A percentile compares a stretch with the other conserved stretches of the same genome.
Conservation (phyloP, 345 rosid species). For the Nasturtium officinale region DNA sequence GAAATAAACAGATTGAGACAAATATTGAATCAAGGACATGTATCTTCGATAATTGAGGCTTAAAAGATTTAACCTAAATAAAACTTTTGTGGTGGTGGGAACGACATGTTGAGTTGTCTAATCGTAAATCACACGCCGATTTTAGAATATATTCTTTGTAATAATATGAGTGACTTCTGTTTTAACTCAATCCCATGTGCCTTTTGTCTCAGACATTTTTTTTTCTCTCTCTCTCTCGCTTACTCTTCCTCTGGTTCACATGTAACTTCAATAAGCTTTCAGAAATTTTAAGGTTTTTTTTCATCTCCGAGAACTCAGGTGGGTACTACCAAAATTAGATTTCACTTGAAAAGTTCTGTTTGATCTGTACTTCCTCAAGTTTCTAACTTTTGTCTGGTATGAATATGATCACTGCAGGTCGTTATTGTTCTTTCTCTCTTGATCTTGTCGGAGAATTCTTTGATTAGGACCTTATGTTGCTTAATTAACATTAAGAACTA, state of each 20-base stretch:
- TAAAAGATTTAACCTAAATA: not conserved
- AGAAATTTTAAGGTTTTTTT: slow-evolving; percentile 14
- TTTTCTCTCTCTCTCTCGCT: slow-evolving; percentile 21
- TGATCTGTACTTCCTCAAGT: not conserved
- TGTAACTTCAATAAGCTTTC: slow-evolving; percentile 28
- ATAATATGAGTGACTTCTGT: slow-evolving; percentile 24
- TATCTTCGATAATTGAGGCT: slow-evolving; percentile 28
- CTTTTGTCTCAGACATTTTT: slow-evolving; percentile 33
- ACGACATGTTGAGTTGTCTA: slow-evolving; percentile 36
- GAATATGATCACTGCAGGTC: slow-evolving; percentile 9
- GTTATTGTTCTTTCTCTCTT: not conserved
- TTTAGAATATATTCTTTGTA: slow-evolving; percentile 25
- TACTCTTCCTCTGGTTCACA: slow-evolving; percentile 40
- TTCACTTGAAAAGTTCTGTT: slow-evolving; percentile 19
- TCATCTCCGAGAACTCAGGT: slow-evolving; percentile 36
- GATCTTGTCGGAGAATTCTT: slow-evolving; percentile 22
- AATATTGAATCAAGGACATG: slow-evolving; percentile 31
- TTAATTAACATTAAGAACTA: slow-evolving; percentile 13
- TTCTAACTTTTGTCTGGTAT: not conserved
- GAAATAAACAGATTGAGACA: slow-evolving; percentile 27
- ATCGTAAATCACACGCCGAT: slow-evolving; percentile 37
- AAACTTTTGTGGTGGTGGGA: slow-evolving; percentile 31
- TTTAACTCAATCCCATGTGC: slow-evolving; percentile 37
- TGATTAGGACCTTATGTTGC: slow-evolving; percentile 2
- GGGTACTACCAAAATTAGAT: slow-evolving; percentile 23